Evolutionary conservation across 345 rosid species (phyloP).

Genomic region (Combretum micranthum): DNA sequence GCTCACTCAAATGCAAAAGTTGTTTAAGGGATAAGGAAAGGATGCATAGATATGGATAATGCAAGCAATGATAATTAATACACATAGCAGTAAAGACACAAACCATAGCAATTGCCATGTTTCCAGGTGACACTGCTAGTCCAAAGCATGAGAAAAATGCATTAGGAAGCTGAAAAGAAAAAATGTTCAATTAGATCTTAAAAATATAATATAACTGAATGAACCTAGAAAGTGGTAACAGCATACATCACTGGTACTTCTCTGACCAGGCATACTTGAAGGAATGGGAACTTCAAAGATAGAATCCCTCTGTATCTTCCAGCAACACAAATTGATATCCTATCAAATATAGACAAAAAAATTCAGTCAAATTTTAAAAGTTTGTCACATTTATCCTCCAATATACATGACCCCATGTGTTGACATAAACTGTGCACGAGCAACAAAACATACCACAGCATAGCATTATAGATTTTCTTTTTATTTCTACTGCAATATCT

Average conservation of each 20-base stretch:
- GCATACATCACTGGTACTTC: constrained; percentile 62
- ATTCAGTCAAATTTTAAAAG: too few species aligned
- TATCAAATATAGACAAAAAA: constrained; percentile 11
- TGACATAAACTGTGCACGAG: too few species aligned
- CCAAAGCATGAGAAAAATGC: constrained; percentile 73
- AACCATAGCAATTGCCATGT: constrained; percentile 78
- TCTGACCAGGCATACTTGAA: constrained; percentile 46
- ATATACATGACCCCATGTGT: too few species aligned
- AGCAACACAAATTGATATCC: constrained; percentile 80
- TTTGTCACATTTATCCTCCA: too few species aligned
- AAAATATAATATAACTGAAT: constrained; percentile 8
- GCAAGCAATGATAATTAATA: background rate
- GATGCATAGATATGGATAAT: constrained; percentile 8
- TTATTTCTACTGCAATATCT: too few species aligned
- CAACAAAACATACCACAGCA: too few species aligned
- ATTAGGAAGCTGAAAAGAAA: constrained; percentile 69
- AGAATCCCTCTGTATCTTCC: constrained; percentile 50
- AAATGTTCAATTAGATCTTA: constrained; percentile 13
- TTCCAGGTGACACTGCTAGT: constrained; percentile 75
- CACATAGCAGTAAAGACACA: constrained; percentile 4
- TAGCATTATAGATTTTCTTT: too few species aligned
- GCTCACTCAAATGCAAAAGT: too few species aligned
- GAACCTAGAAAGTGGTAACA: background rate
- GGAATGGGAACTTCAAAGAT: constrained; percentile 67
- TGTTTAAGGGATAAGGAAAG: background rate